Evolutionary conservation across 371 early-diverging fungal genomes (phyloP), one percentile per base, ranked within the genome.

Genomic region (Apophysomyces variabilis): DNA sequence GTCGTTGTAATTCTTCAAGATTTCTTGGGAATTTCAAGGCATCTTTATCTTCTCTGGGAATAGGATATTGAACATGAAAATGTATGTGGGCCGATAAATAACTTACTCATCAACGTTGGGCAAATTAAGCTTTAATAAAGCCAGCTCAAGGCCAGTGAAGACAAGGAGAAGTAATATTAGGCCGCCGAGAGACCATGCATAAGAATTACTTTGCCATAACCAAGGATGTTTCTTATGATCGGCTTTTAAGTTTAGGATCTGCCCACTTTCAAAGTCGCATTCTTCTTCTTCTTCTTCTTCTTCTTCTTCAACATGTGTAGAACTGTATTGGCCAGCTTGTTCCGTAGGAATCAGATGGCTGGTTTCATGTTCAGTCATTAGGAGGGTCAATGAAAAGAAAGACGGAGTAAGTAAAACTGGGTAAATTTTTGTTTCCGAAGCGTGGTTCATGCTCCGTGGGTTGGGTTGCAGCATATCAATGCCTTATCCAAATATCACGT

Each of bases 1-100:
- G 63, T 41, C 68, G 71, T 47, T 80, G 77, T 32, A 89, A 68
- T 44, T 89, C 86, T 45, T 85, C 78, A 16, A 89, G 65, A 26
- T 78, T 83, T 57, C 72, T 84, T 45, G 89, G 89, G 41, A 89
- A 79, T 57, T 84, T 86, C 18, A 87, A 43, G 41, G 75, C 82
- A 43, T 83, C 80, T 54, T 76, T 78, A 21, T 87, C 84, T 59
- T 84, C 78, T 38, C 88, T 89, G 77, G 16, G 66, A 16, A 16
- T 0, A 35, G 43, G 45, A 6, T 26, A 69, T 39, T 60, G 41
- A 50, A 66, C 11, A 37, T n/a, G 26, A 47, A 62, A 57, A 45
- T 5, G 54, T 60, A n/a, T 50, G 21, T 45, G 18, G 9, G 18
- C 54, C 21, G n/a, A 21, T 9, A 21, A 39, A 26, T 38, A 3